Conservation (phyloP, 805 yeast genomes). For the Tetrapisispora nanseiensis region DNA sequence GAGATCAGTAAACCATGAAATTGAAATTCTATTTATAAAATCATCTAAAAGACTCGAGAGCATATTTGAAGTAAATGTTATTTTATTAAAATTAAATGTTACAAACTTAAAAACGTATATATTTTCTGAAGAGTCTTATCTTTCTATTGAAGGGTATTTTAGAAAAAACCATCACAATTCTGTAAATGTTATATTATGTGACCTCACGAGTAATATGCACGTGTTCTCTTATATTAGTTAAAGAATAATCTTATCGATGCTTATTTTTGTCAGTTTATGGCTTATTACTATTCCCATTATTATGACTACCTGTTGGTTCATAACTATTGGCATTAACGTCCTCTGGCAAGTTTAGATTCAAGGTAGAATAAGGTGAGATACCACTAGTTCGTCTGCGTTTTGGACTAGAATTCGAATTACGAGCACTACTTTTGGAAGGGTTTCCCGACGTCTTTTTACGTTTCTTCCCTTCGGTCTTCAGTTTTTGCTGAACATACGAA, state of each 20-base stretch:
- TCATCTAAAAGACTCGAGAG: too few relatives aligned
- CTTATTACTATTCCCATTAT: background rate
- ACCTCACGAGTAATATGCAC: background rate
- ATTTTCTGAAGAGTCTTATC: too few relatives aligned
- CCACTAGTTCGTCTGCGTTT: constrained; percentile 12
- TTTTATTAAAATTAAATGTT: background rate
- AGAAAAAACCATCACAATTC: too few relatives aligned
- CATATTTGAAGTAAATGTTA: too few relatives aligned
- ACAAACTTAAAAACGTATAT: background rate
- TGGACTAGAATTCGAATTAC: background rate
- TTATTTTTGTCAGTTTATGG: background rate
- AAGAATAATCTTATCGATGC: too few relatives aligned
- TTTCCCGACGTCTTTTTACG: background rate
- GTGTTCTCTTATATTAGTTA: too few relatives aligned
- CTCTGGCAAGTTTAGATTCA: background rate
- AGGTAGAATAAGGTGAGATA: constrained; percentile 9
- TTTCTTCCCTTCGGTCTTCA: constrained; percentile 2
- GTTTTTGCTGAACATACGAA: background rate
- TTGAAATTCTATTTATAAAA: too few relatives aligned
- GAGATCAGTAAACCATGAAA: too few relatives aligned
- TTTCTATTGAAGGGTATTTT: too few relatives aligned
- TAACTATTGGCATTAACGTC: background rate
- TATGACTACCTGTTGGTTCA: background rate
- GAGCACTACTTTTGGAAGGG: background rate
- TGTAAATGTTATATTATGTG: background rate